Evolutionary conservation across 2,329 filamentous ascomycete species (phyloP).

Genomic region (Ophiostoma pallidulum): DNA sequence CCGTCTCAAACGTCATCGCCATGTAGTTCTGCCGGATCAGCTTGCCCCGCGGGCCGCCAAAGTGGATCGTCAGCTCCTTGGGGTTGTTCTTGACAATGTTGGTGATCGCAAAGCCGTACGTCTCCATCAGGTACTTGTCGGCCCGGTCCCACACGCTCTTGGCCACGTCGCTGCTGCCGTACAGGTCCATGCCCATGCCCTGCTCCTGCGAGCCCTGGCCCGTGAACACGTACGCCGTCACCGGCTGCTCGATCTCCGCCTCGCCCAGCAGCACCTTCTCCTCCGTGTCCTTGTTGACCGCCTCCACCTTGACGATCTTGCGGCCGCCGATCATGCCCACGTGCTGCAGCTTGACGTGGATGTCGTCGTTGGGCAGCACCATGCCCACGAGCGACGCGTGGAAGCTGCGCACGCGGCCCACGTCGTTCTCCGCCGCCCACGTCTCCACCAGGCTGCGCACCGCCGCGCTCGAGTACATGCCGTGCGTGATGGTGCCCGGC

Average conservation of each 20-base stretch:
- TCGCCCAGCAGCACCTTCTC: constrained; percentile 94
- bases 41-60: constrained; percentile 92
- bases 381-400: constrained; percentile 95
- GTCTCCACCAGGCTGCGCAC: constrained; percentile 95
- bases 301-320: constrained; percentile 99
- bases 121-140: constrained; percentile 96
- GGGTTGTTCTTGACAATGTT: constrained; percentile 99
- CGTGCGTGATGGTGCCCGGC: constrained; percentile 94
- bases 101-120: constrained; percentile 96
- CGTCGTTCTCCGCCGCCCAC: constrained; percentile 98
- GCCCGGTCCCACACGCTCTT: constrained; percentile 97
- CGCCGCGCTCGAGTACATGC: constrained; percentile 97
- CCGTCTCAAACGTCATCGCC: constrained; percentile 99
- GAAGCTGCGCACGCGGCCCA: constrained; percentile 94
- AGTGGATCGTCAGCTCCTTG: constrained; percentile 96
- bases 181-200: constrained; percentile 99
- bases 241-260: constrained; percentile 95
- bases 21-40: constrained; percentile 98
- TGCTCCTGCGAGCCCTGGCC: constrained; percentile 98
- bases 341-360: constrained; percentile 91
- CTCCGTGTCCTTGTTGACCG: constrained; percentile 88
- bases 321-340: constrained; percentile 95
- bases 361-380: constrained; percentile 93
- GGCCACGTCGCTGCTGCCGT: constrained; percentile 84
- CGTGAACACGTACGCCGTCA: constrained; percentile 95